Percentiles rank a stretch among this genome's conserved stretches.
Conservation (phyloP, 495 filamentous ascomycete species). For the Talaromyces proteolyticus region DNA sequence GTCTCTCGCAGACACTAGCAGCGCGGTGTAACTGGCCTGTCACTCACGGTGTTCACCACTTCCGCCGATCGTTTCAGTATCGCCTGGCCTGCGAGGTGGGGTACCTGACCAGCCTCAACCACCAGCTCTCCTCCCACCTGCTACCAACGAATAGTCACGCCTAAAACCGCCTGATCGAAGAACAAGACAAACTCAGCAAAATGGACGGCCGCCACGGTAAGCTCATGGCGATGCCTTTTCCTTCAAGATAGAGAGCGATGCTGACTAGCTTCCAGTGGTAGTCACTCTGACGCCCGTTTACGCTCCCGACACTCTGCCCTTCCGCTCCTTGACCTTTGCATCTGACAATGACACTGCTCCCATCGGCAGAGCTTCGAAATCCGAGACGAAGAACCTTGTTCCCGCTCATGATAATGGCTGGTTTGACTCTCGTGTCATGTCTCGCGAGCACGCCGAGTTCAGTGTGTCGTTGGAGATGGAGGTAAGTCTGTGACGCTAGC, state of each 20-base stretch:
- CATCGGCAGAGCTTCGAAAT: constrained; percentile 59
- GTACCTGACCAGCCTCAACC: too few relatives aligned
- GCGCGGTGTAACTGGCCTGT: too few relatives aligned
- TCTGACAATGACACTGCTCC: constrained; percentile 16
- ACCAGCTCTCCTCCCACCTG: too few relatives aligned
- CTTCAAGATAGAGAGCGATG: neutral
- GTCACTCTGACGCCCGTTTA: constrained; percentile 19
- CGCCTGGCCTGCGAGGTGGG: too few relatives aligned
- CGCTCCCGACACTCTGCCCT: constrained; percentile 14
- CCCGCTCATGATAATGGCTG: constrained; percentile 56
- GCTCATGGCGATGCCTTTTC: neutral
- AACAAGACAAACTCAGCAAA: too few relatives aligned
- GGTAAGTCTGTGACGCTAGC: constrained; percentile 24
- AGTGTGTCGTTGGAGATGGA: constrained; percentile 30
- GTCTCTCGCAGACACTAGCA: too few relatives aligned
- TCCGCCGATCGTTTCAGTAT: too few relatives aligned
- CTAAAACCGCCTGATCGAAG: too few relatives aligned
- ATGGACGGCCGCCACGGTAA: neutral
- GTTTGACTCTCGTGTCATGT: constrained; percentile 80
- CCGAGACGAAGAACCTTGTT: constrained; percentile 43
- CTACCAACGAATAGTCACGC: too few relatives aligned
- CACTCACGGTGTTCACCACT: too few relatives aligned
- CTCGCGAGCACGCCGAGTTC: constrained; percentile 67
- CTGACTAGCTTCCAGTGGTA: constrained; percentile 12
- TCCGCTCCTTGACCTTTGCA: constrained; percentile 25